Base-by-base conservation (phyloP, 2,329 filamentous ascomycete genomes). In the Claviceps spartinae region DNA sequence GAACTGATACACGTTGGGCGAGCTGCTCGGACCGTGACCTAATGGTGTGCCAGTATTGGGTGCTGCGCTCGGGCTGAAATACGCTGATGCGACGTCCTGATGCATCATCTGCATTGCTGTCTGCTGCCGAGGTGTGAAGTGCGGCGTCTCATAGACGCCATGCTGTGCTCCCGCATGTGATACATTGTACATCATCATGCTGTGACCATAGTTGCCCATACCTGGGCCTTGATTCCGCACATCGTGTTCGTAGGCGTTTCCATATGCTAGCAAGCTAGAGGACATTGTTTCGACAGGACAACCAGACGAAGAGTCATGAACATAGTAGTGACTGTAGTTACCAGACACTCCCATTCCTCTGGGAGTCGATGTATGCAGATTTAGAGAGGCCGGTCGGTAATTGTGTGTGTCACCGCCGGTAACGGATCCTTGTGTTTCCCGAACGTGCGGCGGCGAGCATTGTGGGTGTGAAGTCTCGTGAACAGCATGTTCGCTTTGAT, bases 161-260 rank as follows among this genome's bases (percentile, higher is more conserved):
- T 72, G 73, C 69, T 80, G 78, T 57, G 75, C 70, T 55, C 72
- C 73, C 62, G 81, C 72, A 65, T 83, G 82, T 63, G 77, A 73
- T 62, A 90, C 84, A 70, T 82, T 83, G 73, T 94, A 94, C 77
- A 93, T 83, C 72, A 91, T 81, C 57, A 79, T 79, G 52, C 79
- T 71, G 51, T 82, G 69, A 61, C 73, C 82, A 73, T 78, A 85
- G 66, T 71, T 72, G 62, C 71, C 67, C 61, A 80, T 82, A 58
- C 66, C 67, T 60, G 76, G 76, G 56, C 75, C 67, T 61, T 75
- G 75, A 57, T 76, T 76, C 56, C 78, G 74, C 58, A 77, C 74
- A 55, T 82, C 80, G 58, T 82, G 77, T 54, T 74, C 72, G 66
- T 86, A 88, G 60, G 82, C 82, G 46, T 79, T 71, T 61, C 78